These are phyloP conservation scores for Talaromyces piceae DNA, from an alignment of 2,329 filamentous ascomycete genomes.

Conservation along the genomic window DNA sequence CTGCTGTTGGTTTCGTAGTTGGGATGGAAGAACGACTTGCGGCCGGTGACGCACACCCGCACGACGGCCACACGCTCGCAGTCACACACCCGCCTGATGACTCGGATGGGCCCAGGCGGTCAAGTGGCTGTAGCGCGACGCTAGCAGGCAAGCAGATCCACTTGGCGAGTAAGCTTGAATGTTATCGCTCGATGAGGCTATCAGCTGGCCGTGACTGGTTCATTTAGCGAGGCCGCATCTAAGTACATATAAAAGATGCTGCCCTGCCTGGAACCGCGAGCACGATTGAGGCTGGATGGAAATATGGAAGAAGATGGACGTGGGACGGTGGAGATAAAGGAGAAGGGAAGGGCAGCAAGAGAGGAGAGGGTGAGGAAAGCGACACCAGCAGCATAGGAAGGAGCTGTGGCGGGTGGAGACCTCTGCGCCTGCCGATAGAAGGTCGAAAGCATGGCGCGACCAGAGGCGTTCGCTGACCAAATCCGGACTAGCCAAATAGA, in stretches of 20 bases:
- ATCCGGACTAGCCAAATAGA: too few relatives aligned
- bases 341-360: not conserved
- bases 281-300: not conserved
- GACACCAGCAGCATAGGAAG: not conserved
- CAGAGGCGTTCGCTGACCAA: too few relatives aligned
- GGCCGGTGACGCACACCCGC: constrained; percentile 33
- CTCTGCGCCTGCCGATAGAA: too few relatives aligned
- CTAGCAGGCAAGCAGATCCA: not conserved
- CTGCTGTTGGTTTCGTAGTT: not conserved
- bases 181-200: not conserved
- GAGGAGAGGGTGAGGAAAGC: not conserved
- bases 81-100: constrained; percentile 24
- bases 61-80: too few relatives aligned
- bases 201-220: not conserved
- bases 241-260: not conserved
- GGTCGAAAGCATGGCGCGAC: too few relatives aligned
- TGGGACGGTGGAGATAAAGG: not conserved
- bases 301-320: not conserved
- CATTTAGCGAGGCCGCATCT: not conserved
- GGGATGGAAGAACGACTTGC: constrained; percentile 10
- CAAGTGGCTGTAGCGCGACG: constrained; percentile 15
- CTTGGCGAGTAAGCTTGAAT: not conserved
- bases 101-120: constrained; percentile 24
- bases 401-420: not conserved
- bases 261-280: not conserved